Evolutionary conservation across 1,139 yeast species (phyloP), one percentile per base, ranked within the genome.

Genomic region (Pichia sp.): DNA sequence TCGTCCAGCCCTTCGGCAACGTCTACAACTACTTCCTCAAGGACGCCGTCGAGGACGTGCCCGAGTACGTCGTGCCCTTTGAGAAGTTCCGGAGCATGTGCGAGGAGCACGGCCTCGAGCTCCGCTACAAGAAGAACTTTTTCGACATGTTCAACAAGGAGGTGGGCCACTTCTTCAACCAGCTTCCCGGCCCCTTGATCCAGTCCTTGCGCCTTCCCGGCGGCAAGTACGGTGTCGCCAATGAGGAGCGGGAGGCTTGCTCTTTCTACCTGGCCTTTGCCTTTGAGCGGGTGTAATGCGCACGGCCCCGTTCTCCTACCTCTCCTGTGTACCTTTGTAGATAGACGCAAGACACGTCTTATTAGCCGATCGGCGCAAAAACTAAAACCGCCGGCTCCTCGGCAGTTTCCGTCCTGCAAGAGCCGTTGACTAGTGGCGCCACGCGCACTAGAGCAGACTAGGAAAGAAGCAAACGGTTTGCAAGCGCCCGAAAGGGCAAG

Each of bases 51-150:
- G 97, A 90, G 60, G 85, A 93, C 65, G 97, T 93, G 8, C 98
- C 98, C 0, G 99, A 93, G 67, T 93, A 88, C 66, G 95, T 93
- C n/a, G 97, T 93, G 5, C 99, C 98, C 0, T 90, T 93, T 72
- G 97, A 93, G 64, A 81, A 87, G 0, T 80, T 93, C 57, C 77
- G 96, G 67, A 81, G 85, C 57, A 72, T 90, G 51, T 95, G 96
- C 50, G 92, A 86, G 67, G 96, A 90, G 58, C 87, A 84, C 68
- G 90, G 90, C 29, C 71, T 93, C 62, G 85, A 82, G 54, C 72
- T 95, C 57, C 79, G 85, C 56, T 82, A 82, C 63, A 85, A 85
- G 64, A 84, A 85, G 74, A 86, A 88, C 53, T 93, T 93, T 65
- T 80, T 87, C 59, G 92, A 90, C 50, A 81, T 92, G 67, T 93